Evolutionary conservation across 768 basidiomycete genomes (phyloP).

Genomic region (Gymnopilus junonius): DNA sequence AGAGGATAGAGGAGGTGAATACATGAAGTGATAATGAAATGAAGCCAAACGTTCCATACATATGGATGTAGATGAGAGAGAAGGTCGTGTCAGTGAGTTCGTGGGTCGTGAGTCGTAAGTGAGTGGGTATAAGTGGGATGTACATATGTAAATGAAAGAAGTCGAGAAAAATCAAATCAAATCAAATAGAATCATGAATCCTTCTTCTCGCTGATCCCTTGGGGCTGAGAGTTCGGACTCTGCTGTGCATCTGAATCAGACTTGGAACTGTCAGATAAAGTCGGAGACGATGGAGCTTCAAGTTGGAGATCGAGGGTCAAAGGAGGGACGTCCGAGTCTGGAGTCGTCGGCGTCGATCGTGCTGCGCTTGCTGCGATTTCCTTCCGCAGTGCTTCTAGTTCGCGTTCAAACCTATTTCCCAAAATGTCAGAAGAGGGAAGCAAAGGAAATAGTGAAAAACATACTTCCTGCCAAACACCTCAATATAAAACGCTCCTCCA

Average conservation of each 20-base stretch:
- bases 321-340: not conserved
- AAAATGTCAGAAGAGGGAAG: not conserved
- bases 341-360: slow-evolving; percentile 32
- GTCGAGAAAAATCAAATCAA: no score
- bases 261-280: not conserved
- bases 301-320: not conserved
- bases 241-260: not conserved
- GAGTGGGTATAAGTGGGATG: not conserved
- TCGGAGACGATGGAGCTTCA: not conserved
- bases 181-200: not conserved
- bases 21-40: not conserved
- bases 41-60: not conserved
- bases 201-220: not conserved
- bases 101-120: not conserved
- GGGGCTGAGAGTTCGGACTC: not conserved
- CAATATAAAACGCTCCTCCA: slow-evolving; percentile 94
- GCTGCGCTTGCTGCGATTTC: slow-evolving; percentile 77
- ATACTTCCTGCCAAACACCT: slow-evolving; percentile 95
- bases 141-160: not conserved
- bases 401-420: slow-evolving; percentile 96
- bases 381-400: slow-evolving; percentile 87
- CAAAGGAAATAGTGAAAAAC: slow-evolving; percentile 26
- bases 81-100: not conserved
- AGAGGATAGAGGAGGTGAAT: no score
- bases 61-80: not conserved